These are phyloP conservation scores for Chlorella vulgaris DNA, from an alignment of 139 green algal species.

Conservation along the genomic window DNA sequence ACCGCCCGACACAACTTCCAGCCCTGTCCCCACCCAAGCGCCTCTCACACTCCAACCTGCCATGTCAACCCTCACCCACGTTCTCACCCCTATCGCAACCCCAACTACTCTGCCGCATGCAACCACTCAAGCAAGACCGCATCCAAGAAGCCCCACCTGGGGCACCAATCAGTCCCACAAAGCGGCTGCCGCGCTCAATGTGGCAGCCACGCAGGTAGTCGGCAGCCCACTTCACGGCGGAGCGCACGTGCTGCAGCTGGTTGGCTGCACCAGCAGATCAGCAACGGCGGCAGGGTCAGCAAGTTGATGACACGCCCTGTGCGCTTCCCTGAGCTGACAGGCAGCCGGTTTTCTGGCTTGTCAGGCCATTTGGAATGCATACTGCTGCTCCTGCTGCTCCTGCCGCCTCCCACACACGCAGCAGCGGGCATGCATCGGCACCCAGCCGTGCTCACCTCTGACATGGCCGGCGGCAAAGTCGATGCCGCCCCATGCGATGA, in stretches of 20 bases:
- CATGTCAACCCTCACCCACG: too few relatives aligned
- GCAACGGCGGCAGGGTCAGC: neutral
- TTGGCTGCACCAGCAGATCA: neutral
- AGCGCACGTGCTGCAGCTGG: neutral
- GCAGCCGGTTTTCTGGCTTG: too few relatives aligned
- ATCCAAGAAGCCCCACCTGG: slow-evolving; percentile 16
- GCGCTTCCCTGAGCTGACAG: neutral
- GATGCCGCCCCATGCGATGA: neutral
- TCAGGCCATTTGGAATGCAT: too few relatives aligned
- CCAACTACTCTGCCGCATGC: neutral
- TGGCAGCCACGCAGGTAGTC: slow-evolving; percentile 16
- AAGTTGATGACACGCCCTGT: neutral
- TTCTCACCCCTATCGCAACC: too few relatives aligned
- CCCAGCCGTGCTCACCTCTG: slow-evolving; percentile 1
- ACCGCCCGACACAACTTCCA: too few relatives aligned
- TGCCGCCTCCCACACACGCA: neutral
- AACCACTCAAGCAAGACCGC: too few relatives aligned
- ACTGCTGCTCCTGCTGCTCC: neutral
- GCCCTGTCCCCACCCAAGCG: too few relatives aligned
- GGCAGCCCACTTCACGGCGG: slow-evolving; percentile 6
- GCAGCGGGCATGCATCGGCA: neutral
- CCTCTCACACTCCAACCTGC: too few relatives aligned
- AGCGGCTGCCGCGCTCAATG: neutral
- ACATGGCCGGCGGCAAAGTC: neutral
- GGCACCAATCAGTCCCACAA: slow-evolving; percentile 21